Conservation (phyloP, 2,329 filamentous ascomycete species). For the Phaeosphaeria sp. region DNA sequence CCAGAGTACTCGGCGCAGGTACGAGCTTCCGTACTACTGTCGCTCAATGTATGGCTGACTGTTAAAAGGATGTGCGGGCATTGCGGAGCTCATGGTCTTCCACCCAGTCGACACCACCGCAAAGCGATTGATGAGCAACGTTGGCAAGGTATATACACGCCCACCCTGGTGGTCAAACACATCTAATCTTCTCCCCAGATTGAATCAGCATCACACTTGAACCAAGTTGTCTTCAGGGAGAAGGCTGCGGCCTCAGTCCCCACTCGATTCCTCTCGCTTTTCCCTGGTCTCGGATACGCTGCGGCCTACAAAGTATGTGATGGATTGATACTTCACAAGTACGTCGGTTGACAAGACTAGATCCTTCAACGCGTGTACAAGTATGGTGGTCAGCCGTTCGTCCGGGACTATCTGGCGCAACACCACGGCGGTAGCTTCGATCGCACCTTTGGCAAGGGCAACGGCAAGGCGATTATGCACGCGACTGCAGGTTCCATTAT, state of each 20-base stretch:
- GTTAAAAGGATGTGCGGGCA: constrained; percentile 81
- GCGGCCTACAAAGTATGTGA: constrained; percentile 85
- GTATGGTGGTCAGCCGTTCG: constrained; percentile 96
- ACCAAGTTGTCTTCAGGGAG: constrained; percentile 92
- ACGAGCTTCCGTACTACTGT: constrained; percentile 17
- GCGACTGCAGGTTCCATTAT: constrained; percentile 94
- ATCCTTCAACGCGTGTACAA: constrained; percentile 97
- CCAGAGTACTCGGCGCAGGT: constrained; percentile 93
- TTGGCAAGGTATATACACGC: constrained; percentile 66
- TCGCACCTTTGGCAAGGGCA: constrained; percentile 90
- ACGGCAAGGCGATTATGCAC: constrained; percentile 97
- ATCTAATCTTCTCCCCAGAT: constrained; percentile 55
- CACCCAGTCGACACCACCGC: constrained; percentile 87
- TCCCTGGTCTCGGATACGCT: constrained; percentile 95
- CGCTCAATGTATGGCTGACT: constrained; percentile 13
- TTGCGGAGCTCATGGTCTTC: constrained; percentile 91
- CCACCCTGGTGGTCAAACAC: not conserved
- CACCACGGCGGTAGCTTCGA: constrained; percentile 88
- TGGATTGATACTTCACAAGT: not conserved
- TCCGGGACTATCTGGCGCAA: constrained; percentile 82
- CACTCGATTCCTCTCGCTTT: constrained; percentile 90
- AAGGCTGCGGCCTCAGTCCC: constrained; percentile 73
- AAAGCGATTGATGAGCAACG: constrained; percentile 99
- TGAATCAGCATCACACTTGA: constrained; percentile 69
- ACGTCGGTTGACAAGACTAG: constrained; percentile 47